Conservation (phyloP, 1,284 basidiomycete species). For the Peniophora sp. region DNA sequence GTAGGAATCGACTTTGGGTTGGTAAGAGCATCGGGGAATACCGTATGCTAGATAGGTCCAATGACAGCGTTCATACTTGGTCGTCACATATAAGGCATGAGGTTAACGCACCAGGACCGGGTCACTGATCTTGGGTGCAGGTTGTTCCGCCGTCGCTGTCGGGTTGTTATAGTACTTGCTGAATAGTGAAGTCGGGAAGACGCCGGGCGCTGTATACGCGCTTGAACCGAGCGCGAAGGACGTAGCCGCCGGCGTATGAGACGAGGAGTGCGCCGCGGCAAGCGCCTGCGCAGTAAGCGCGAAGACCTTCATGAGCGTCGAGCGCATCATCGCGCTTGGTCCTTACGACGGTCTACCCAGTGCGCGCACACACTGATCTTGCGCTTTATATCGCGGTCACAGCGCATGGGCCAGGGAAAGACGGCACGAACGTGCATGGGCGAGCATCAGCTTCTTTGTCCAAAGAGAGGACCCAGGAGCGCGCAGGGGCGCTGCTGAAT, state of each 20-base stretch:
- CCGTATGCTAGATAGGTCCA: slow-evolving; percentile 33
- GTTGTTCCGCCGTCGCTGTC: slow-evolving; percentile 58
- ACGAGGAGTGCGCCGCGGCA: not conserved
- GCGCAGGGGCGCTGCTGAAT: no score
- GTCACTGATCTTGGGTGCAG: slow-evolving; percentile 65
- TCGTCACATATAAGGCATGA: not conserved
- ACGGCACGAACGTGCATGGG: no score
- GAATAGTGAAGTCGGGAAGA: slow-evolving; percentile 58
- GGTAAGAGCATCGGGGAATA: slow-evolving; percentile 51
- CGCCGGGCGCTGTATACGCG: slow-evolving; percentile 50
- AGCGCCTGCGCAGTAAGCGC: not conserved
- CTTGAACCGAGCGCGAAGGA: slow-evolving; percentile 27
- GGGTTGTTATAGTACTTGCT: slow-evolving; percentile 64
- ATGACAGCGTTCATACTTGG: not conserved
- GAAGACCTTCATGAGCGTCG: not conserved
- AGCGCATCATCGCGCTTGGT: not conserved
- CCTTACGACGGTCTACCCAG: no score
- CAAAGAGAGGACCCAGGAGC: no score
- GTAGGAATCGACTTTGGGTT: slow-evolving; percentile 48
- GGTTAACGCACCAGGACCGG: slow-evolving; percentile 42
- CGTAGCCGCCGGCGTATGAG: not conserved
- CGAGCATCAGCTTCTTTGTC: no score
- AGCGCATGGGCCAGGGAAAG: no score
- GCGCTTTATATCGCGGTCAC: no score
- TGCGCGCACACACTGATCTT: no score